Conservation (phyloP, 805 yeast genomes). For the Priceomyces medius region DNA sequence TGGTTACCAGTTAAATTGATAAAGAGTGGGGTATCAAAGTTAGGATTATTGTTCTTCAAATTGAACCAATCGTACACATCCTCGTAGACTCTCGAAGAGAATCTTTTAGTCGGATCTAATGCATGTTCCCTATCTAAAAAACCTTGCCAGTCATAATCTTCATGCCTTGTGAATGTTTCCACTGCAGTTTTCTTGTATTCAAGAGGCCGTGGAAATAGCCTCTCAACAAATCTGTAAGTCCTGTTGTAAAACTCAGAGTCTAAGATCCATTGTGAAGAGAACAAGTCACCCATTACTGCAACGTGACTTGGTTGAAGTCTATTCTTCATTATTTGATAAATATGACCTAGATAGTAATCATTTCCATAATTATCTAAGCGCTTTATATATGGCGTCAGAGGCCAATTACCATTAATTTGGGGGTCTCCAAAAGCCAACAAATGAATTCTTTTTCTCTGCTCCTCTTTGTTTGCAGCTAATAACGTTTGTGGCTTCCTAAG, state of each 20-base stretch:
- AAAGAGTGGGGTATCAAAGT: conserved; percentile 60
- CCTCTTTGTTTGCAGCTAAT: conserved; percentile 6
- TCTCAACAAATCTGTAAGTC: conserved; percentile 68
- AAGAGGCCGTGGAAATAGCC: conserved; percentile 61
- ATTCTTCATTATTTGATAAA: conserved; percentile 61
- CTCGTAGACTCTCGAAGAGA: conserved; percentile 40
- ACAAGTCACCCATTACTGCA: conserved; percentile 88
- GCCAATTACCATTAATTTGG: conserved; percentile 89
- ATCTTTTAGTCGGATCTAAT: conserved; percentile 36
- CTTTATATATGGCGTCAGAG: conserved; percentile 65
- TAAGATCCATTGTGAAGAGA: conserved; percentile 92
- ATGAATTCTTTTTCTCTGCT: conserved; percentile 49
- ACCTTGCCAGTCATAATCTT: conserved; percentile 54
- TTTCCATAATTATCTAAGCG: conserved; percentile 85
- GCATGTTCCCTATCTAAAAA: conserved; percentile 43
- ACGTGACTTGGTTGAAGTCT: conserved; percentile 75
- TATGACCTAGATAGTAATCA: conserved; percentile 85
- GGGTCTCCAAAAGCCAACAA: conserved; percentile 93
- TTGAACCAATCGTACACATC: conserved; percentile 70
- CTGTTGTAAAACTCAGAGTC: conserved; percentile 84
- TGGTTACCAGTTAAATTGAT: conserved; percentile 92
- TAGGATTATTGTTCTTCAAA: conserved; percentile 22
- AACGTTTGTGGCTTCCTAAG: conserved; percentile 1
- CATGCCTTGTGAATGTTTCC: conserved; percentile 48
- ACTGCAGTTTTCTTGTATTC: conserved; percentile 50